Conservation (phyloP, 192 early-diverging fungal genomes). For the Chytriomyces hyalinus region DNA sequence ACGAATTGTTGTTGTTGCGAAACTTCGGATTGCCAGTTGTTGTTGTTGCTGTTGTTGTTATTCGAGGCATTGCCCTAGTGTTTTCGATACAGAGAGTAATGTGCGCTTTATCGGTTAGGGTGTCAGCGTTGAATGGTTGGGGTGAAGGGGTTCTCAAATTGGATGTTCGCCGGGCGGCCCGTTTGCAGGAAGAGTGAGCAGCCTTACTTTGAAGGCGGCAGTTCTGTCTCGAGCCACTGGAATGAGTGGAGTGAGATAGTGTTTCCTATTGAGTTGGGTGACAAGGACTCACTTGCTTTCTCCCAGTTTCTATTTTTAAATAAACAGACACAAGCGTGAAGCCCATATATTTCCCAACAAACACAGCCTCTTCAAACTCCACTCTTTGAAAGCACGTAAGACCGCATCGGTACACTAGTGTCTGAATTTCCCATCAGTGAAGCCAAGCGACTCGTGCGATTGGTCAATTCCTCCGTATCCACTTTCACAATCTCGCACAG, state of each 20-base stretch:
- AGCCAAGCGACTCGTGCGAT: too few species aligned
- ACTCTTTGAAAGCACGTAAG: too few species aligned
- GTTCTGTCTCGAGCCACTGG: slow-evolving; percentile 28
- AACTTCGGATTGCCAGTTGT: background rate
- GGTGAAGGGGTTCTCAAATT: too few species aligned
- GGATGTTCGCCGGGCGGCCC: too few species aligned
- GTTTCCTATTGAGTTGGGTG: background rate
- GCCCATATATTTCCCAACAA: too few species aligned
- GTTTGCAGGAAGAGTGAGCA: too few species aligned
- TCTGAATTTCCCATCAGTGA: too few species aligned
- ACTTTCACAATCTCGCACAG: too few species aligned
- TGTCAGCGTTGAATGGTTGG: background rate
- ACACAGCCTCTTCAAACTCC: too few species aligned
- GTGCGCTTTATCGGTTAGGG: background rate
- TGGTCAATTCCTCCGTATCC: too few species aligned
- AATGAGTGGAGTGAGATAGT: background rate
- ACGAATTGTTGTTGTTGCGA: background rate
- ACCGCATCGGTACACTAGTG: too few species aligned
- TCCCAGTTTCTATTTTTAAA: background rate
- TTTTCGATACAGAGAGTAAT: background rate
- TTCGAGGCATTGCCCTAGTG: background rate
- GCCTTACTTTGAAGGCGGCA: slow-evolving; percentile 20
- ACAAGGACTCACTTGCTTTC: background rate
- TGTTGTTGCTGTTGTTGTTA: background rate
- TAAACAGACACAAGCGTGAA: too few species aligned